These are phyloP conservation scores for Eremothecium coryli DNA, from an alignment of 1,139 yeast genomes.

Conservation along the genomic window DNA sequence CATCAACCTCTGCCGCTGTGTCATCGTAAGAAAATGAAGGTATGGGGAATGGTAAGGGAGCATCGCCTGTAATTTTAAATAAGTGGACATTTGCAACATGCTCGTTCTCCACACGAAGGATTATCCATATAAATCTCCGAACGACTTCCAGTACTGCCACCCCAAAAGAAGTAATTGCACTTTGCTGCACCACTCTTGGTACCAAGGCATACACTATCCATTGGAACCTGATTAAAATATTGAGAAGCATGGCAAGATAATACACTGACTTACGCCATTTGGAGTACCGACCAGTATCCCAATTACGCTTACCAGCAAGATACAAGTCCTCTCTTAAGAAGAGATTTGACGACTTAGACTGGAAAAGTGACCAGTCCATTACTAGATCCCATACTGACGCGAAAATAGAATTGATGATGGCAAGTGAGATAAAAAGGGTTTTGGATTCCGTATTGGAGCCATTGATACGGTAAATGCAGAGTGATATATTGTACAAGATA, in stretches of 20 bases:
- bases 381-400: constrained; percentile 79
- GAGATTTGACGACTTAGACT: constrained; percentile 48
- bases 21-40: constrained; percentile 3
- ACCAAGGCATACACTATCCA: constrained; percentile 79
- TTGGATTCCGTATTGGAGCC: constrained; percentile 37
- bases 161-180: constrained; percentile 80
- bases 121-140: constrained; percentile 80
- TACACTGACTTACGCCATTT: constrained; percentile 50
- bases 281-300: constrained; percentile 28
- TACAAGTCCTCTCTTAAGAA: constrained; percentile 61
- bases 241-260: constrained; percentile 63
- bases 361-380: constrained; percentile 93
- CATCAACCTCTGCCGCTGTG: neutral
- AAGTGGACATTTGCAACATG: constrained; percentile 82
- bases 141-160: constrained; percentile 74
- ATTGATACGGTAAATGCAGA: constrained; percentile 59
- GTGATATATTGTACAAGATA: constrained; percentile 58
- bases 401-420: constrained; percentile 59
- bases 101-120: constrained; percentile 91
- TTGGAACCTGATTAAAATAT: constrained; percentile 70
- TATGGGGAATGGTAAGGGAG: constrained; percentile 67
- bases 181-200: constrained; percentile 70
- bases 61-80: constrained; percentile 78
- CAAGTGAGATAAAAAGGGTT: constrained; percentile 62
- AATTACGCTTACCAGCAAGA: constrained; percentile 29